Base-by-base conservation (phyloP, 208 protist species). In the Zelonia costaricensis region DNA sequence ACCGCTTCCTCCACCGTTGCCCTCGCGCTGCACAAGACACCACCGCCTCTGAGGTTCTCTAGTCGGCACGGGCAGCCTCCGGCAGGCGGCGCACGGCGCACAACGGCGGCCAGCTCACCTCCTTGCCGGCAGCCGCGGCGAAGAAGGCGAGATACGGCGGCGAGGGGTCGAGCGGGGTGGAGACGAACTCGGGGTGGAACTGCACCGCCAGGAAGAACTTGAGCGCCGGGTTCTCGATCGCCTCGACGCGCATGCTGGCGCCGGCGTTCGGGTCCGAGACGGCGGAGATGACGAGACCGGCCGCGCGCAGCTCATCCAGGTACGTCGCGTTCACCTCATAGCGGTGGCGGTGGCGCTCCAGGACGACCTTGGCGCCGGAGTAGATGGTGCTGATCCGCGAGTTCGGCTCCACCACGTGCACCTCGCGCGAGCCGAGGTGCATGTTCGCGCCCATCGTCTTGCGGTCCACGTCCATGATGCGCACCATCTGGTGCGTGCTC, bases 151-250 rank as follows among this genome's bases (percentile, higher is more conserved):
- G 54, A 78, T 99, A 99, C 58, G 94, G 88, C 44, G 98, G 97
- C 12, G 96, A 98, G 27, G 98, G 98, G 56, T 93, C 86, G 28
- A 95, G 80, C 28, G 97, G 97, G 10, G 96, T 85, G 3, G 94
- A 96, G 48, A 97, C 86, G 78, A 99, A 99, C 86, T 99, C 98
- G 25, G 99, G 99, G 63, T 99, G 99, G 81, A 94, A 99, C 78
- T 99, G 98, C 58, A 95, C 85, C 2, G 93, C 98, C 18, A 99
- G 57, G 81, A 97, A 98, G 76, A 97, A 98, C 44, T 73, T 78
- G 9, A 89, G 66, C 10, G 68, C 53, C n/a, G 80, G 82, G 22
- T 85, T 51, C 68, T 97, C 91, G 38, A 97, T 92, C 3, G 88
- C 84, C 78, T 97, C 92, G 38, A 97, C 85, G n/a, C 92, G 87